Evolutionary conservation across 371 early-diverging fungal species (phyloP).

Genomic region (Zancudomyces culisetae): DNA sequence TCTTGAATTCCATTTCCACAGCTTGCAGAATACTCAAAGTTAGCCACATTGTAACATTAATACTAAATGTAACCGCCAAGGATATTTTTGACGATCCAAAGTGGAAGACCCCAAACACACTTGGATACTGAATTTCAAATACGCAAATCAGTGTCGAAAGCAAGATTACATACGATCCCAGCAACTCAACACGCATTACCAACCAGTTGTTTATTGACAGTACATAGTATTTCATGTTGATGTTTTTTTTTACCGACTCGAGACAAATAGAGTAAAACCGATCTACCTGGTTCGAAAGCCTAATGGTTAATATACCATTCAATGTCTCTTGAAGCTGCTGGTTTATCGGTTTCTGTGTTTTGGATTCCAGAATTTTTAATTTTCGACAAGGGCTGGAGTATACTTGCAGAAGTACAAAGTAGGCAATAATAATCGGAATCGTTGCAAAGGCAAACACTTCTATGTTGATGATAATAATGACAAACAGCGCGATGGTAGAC

Average conservation of each 20-base stretch:
- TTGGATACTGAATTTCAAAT: constrained; percentile 21
- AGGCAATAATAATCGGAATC: constrained; percentile 11
- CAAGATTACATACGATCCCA: constrained; percentile 40
- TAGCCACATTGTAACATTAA: constrained; percentile 59
- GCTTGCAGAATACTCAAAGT: constrained; percentile 62
- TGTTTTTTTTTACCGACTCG: constrained; percentile 49
- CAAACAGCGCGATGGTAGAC: not conserved
- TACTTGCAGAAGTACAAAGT: constrained; percentile 26
- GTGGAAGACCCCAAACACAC: constrained; percentile 20
- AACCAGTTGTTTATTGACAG: constrained; percentile 74
- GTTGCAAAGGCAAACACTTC: not conserved
- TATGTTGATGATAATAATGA: constrained; percentile 3
- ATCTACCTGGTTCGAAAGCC: constrained; percentile 48
- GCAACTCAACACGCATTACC: constrained; percentile 67
- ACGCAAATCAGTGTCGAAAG: constrained; percentile 42
- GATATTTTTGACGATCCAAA: constrained; percentile 61
- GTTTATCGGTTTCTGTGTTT: constrained; percentile 60
- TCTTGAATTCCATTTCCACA: constrained; percentile 46
- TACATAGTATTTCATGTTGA: constrained; percentile 54
- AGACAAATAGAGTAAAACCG: constrained; percentile 58
- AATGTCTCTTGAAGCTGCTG: constrained; percentile 58
- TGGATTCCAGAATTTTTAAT: constrained; percentile 60
- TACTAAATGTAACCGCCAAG: constrained; percentile 63
- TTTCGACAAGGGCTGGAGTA: constrained; percentile 43
- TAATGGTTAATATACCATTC: constrained; percentile 53